phyloP scores from a whole-genome alignment of 208 protist species.

The Angomonas desouzai region DNA sequence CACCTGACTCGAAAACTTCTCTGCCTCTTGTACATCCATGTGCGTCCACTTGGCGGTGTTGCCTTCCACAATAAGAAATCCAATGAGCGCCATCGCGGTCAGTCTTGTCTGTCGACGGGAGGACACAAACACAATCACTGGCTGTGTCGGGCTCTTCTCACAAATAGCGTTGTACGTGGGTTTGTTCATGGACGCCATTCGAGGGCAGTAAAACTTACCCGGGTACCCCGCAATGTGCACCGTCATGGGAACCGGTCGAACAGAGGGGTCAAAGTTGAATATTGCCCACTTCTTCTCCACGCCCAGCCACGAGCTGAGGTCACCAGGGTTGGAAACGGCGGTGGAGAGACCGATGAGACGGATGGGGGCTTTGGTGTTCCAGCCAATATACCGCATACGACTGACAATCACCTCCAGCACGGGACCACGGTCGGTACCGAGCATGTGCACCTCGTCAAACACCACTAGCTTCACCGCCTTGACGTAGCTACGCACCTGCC shows the following conservation, averaged over 20 bases:
- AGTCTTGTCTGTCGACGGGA: conserved; percentile 98
- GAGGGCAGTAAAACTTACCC: conserved; percentile 97
- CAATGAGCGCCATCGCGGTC: conserved; percentile 98
- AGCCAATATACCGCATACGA: conserved; percentile 98
- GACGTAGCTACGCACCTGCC: conserved; percentile 96
- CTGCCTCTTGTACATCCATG: conserved; percentile 88
- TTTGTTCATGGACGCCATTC: conserved; percentile 99
- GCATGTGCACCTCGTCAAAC: conserved; percentile 99
- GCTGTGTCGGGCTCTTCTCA: conserved; percentile 92
- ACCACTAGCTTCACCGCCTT: conserved; percentile 96
- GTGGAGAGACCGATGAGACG: conserved; percentile 99
- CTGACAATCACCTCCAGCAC: conserved; percentile 99
- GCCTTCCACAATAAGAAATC: conserved; percentile 89
- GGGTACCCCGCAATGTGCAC: conserved; percentile 96
- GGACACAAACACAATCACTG: conserved; percentile 99
- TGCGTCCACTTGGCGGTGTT: conserved; percentile 93
- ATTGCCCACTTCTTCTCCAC: conserved; percentile 91
- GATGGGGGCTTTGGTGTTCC: conserved; percentile 88
- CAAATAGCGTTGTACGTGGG: conserved; percentile 97
- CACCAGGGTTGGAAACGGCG: conserved; percentile 97
- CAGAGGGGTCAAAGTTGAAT: conserved; percentile 98
- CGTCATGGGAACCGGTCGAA: conserved; percentile 97
- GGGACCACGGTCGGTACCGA: conserved; percentile 98
- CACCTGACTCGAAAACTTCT: conserved; percentile 56
- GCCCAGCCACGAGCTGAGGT: conserved; percentile 98